Base-by-base conservation (phyloP, 2,329 filamentous ascomycete genomes). In the Penicillium frequentans region DNA sequence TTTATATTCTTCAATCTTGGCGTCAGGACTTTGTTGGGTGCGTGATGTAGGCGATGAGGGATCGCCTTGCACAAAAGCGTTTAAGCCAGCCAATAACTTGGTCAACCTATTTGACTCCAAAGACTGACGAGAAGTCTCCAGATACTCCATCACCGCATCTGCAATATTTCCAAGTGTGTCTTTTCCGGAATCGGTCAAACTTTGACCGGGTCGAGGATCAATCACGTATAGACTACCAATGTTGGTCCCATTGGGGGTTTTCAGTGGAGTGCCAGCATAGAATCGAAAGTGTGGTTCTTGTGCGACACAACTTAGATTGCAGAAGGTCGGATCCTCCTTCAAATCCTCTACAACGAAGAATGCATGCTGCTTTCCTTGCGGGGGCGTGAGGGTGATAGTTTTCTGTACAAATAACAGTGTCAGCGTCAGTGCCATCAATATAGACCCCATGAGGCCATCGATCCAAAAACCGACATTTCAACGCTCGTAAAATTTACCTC, bases 241-340 rank as follows among this genome's bases (percentile, higher is more conserved):
- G 0, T 78, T 79, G 23, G 59, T 51, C 27, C 45, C 82, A 78
- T 0, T 82, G 77, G 31, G 76, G 74, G 52, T 86, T 78, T 61
- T 87, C 84, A 2, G 84, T 74, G 5, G 87, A 78, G 52, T 81
- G 79, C 86, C 51, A 87, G 84, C 33, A 78, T 75, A 60, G 80
- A 78, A 37, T 81, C 80, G 47, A 77, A 78, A 3, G 77, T 79
- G 8, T 80, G 72, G 72, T 48, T 63, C 62, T 8, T 55, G 58
- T 4, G 56, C 52, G 7, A 77, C 73, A 39, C 73, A 71, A 14
- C 64, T 62, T 39, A 71, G 67, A 35, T 70, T 47, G 42, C 67
- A 71, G 56, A 73, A 77, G n/a, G 55, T 62, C 7, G 72, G 64
- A 57, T 79, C 67, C 26, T 68, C 56, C 13, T 63, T 58, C 10